These are phyloP conservation scores for Wallacemonas collosoma DNA, from an alignment of 208 protist species.

Conservation along the genomic window DNA sequence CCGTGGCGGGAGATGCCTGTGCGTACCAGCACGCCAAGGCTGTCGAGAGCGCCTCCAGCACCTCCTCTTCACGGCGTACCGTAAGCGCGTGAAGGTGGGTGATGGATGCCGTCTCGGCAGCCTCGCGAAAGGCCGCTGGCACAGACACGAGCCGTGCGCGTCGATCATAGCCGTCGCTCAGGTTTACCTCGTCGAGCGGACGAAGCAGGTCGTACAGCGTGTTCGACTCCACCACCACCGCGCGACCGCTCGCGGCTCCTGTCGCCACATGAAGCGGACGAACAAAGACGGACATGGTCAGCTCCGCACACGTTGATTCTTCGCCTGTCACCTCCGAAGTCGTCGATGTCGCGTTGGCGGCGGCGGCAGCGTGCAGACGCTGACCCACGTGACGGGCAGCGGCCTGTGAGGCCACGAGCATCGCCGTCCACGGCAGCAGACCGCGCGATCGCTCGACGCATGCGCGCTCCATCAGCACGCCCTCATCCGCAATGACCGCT, in stretches of 20 bases:
- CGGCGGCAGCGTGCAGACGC: background rate
- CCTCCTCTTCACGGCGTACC: slow-evolving; percentile 7
- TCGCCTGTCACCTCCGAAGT: background rate
- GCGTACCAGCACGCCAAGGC: slow-evolving; percentile 4
- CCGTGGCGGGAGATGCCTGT: background rate
- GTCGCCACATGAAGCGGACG: background rate
- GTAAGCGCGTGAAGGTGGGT: background rate
- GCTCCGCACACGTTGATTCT: background rate
- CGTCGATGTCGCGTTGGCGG: background rate
- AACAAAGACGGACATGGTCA: slow-evolving; percentile 11
- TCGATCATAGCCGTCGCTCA: background rate
- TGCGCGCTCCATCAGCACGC: slow-evolving; percentile 4
- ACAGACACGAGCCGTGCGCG: background rate
- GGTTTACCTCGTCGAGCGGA: background rate
- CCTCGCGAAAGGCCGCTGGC: background rate
- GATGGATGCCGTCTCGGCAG: background rate
- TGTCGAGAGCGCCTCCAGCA: background rate
- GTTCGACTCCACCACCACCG: background rate
- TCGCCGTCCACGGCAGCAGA: slow-evolving; percentile 1
- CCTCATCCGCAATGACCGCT: background rate
- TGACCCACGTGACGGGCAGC: slow-evolving; percentile 1
- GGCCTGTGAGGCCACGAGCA: background rate
- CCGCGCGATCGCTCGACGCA: slow-evolving; percentile 7
- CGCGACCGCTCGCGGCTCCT: too few species aligned
- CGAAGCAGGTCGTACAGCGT: background rate